A percentile compares a stretch with the other conserved stretches of the same genome.
These are phyloP conservation scores for Gastrolobium villosum DNA, from an alignment of 306 rosid species.

Conservation along the genomic window DNA sequence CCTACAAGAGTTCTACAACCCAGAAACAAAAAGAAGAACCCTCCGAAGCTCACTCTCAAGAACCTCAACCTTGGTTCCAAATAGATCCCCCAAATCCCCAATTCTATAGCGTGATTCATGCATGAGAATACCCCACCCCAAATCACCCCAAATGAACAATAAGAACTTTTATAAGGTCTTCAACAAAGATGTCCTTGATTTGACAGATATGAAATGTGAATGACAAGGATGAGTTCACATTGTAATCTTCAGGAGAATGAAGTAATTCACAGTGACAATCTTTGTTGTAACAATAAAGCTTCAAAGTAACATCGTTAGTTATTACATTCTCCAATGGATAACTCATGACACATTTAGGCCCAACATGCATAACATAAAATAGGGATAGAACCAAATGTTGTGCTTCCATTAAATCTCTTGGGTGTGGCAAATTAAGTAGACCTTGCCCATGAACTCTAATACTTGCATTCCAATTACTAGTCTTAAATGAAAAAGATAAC, in stretches of 20 bases:
- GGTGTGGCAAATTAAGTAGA: constrained; percentile 90
- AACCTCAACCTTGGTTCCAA: too few relatives aligned
- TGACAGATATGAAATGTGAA: constrained; percentile 99
- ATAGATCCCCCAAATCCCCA: too few relatives aligned
- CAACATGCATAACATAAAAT: constrained; percentile 95
- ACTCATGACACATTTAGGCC: constrained; percentile 93
- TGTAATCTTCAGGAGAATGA: constrained; percentile 98
- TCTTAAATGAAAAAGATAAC: constrained; percentile 89
- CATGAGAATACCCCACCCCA: too few relatives aligned
- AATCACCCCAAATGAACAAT: constrained; percentile 73
- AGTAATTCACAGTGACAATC: constrained; percentile 83
- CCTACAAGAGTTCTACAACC: too few relatives aligned
- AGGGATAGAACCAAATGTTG: constrained; percentile 94
- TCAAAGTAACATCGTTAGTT: constrained; percentile 79
- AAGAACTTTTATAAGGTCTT: constrained; percentile 92
- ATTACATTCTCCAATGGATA: constrained; percentile 93
- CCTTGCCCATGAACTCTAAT: constrained; percentile 99
- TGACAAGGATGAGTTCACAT: constrained; percentile 91
- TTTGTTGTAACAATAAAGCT: constrained; percentile 76
- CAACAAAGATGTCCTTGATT: constrained; percentile 87
- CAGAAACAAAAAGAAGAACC: too few relatives aligned
- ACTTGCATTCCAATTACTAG: constrained; percentile 97
- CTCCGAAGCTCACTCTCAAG: too few relatives aligned
- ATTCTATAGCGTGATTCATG: too few relatives aligned
- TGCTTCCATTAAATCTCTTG: constrained; percentile 95